Base-by-base conservation (phyloP, 306 rosid species). In the Inga oerstediana region DNA sequence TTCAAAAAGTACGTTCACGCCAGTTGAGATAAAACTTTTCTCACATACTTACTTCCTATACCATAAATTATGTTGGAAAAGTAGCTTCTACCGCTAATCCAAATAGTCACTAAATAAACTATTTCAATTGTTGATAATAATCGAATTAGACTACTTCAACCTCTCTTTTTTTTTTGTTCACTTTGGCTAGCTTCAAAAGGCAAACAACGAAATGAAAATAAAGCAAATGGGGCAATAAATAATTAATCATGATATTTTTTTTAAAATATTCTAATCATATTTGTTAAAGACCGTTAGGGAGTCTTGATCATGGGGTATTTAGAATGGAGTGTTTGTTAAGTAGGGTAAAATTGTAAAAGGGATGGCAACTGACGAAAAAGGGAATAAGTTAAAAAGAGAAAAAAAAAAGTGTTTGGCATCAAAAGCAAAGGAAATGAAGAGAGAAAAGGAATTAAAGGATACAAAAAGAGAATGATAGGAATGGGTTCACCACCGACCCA, bases 401-500 rank as follows among this genome's bases (percentile, higher is more conserved):
- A 24, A 24, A 24, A 24, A 17, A 52, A 49, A 4, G 20, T 17
- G 52, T 45, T 69, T 52, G 59, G 59, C 81, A 61, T 14, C 27
- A 10, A 61, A 61, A 61, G 72, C 41, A 41, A 77, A 56, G 54
- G 14, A 56, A 52, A 17, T 8, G 27, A 54, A 54, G 10, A 59
- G 39, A 58, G 51, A 46, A 75, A 58, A n/a, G n/a, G n/a, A n/a
- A n/a, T n/a, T n/a, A n/a, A 58, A 56, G 68, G 3, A 52, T 6
- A 54, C 8, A 52, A 59, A 61, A 62, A 24, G 61, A 16, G 9
- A 3, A 64, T 24, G 59, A 44, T 1, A 15, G 12, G 59, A 54
- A 43, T 61, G 52, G 75, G 17, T 8, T 17, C 70, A 9, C 70
- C 81, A 76, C 82, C 79, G 52, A 34, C 84, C 84, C 75, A 68